Conservation (phyloP, 2,329 filamentous ascomycete genomes). For the Daldinia sp. region DNA sequence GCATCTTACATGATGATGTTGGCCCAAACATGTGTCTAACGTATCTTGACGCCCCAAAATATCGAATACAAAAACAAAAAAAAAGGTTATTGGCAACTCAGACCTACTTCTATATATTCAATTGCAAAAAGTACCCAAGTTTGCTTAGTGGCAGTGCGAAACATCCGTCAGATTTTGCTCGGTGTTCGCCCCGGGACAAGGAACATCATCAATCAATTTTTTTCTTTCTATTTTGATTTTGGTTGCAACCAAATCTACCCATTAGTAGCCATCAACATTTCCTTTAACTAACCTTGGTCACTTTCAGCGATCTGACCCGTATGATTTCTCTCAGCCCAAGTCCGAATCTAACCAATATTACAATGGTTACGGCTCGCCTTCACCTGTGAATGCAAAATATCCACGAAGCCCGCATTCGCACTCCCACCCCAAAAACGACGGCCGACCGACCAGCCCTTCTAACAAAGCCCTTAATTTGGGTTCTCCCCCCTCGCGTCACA, state of each 20-base stretch:
- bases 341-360: slow-evolving; percentile 48
- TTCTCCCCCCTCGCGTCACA: slow-evolving; percentile 44
- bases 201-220: slow-evolving; percentile 29
- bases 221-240: slow-evolving; percentile 13
- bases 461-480: slow-evolving; percentile 45
- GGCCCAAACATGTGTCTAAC: slow-evolving; percentile 3
- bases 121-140: slow-evolving; percentile 29
- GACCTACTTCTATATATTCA: slow-evolving; percentile 6
- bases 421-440: slow-evolving; percentile 48
- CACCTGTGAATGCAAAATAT: slow-evolving; percentile 44
- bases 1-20: slow-evolving; percentile 2
- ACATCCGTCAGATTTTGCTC: slow-evolving; percentile 4
- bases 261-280: slow-evolving; percentile 4
- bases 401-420: slow-evolving; percentile 45
- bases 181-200: slow-evolving; percentile 21
- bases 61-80: neutral
- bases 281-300: slow-evolving; percentile 12
- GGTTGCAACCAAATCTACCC: slow-evolving; percentile 16
- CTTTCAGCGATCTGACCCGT: slow-evolving; percentile 54
- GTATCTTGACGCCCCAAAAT: neutral
- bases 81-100: neutral
- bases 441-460: slow-evolving; percentile 43
- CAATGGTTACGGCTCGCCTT: slow-evolving; percentile 46
- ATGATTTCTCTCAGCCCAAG: slow-evolving; percentile 46
- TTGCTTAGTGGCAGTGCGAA: slow-evolving; percentile 36